Base-by-base conservation (phyloP, 805 yeast genomes). In the Pichia membranifaciens region DNA sequence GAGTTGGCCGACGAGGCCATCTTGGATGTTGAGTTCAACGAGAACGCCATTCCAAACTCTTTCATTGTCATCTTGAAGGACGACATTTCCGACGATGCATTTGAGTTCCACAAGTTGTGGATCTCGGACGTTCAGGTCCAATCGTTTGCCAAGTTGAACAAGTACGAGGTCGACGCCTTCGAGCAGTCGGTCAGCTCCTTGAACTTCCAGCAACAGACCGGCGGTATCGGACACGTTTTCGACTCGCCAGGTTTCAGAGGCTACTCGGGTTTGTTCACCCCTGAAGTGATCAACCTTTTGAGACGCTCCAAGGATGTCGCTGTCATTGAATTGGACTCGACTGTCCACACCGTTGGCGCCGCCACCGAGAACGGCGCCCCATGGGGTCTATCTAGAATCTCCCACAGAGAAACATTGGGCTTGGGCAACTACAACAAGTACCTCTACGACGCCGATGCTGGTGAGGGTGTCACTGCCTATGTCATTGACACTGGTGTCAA, bases 311-410 rank as follows among this genome's bases (percentile, higher is more conserved):
- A 82, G 6, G 70, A 71, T 41, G 80, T 81, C 44, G 76, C 76
- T 25, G 71, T 72, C 53, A 73, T 87, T 51, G 96, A 87, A 71
- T 68, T 72, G 58, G 96, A 87, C 62, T 82, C 90, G 1, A 66
- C 73, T 52, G 96, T 87, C 46, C 69, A 72, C 52, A 79, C 88
- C 25, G 71, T 69, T 44, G 82, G 79, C 56, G 74, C 81, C 44
- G 77, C 80, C 51, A 75, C 78, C 51, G 93, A 88, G 70, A 76
- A 77, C 54, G 89, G 89, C 52, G 90, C 96, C 25, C 95, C 96
- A 41, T 89, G 96, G 96, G 96, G 96, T 58, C 76, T 89, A 53
- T 86, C 95, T 22, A 79, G 96, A 73, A 79, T 89, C 51, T 85
- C 96, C 22, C 96, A 88, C 70, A 78, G 90, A 67, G 78, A 81